Evolutionary conservation across 441 rosid genomes (phyloP), one percentile per base, ranked within the genome.

Genomic region (Aleurites moluccanus): DNA sequence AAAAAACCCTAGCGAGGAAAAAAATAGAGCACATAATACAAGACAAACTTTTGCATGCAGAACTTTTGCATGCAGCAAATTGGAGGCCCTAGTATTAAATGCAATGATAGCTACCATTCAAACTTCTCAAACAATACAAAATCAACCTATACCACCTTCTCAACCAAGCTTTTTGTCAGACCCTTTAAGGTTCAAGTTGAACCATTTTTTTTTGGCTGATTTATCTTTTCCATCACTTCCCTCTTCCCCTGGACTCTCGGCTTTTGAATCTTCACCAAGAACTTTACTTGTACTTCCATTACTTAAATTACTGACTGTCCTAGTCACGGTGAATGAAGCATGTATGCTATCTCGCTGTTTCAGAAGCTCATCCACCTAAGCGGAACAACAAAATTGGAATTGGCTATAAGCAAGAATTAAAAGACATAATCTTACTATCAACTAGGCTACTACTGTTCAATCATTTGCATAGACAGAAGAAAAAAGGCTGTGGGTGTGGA

Each of bases 141-240:
- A 74, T 63, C 65, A 79, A 38, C 27, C 69, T 38, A 72, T 66
- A 70, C 14, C 28, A 23, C n/a, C 59, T 50, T 77, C 62, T 87
- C 80, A 91, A 49, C 86, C 85, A 63, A 83, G 76, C 85, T 86
- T 88, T 81, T 89, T 94, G 71, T 92, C 97, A 23, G 97, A 87
- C 70, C 96, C 93, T 76, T 83, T 92, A 21, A 91, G 80, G 83
- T 89, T 93, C 84, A 95, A 87, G 83, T 90, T 95, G 83, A 93
- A 95, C 99, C 99, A 95, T 87, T 88, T 95, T 90, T 89, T 93
- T 77, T 85, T 95, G n/a, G 81, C 77, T 6, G 99, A 80, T 80
- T 90, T 95, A 69, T 95, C 99, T 86, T 86, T 89, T 27, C 96
- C 92, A 38, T 95, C 98, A 21, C 83, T 85, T 28, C 90, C 93